Evolutionary conservation across 371 early-diverging fungal species (phyloP), one percentile per base, ranked within the genome.

Genomic region (Mucor mucedo): DNA sequence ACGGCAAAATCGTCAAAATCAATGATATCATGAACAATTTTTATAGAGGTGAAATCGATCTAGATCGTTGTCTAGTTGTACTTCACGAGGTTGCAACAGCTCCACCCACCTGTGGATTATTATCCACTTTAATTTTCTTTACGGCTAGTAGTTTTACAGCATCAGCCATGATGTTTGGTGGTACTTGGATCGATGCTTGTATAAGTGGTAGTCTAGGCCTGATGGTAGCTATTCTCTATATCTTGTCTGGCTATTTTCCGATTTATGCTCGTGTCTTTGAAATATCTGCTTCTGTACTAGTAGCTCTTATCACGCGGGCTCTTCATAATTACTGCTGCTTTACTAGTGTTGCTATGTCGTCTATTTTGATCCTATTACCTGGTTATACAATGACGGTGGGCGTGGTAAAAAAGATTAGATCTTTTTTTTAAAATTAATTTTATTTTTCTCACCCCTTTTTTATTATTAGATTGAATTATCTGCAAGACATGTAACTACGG

Each of bases 401-500:
- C 27, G 87, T 93, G 65, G 72, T 75, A 73, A 65, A 27, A 30
- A 9, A 1, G 16, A 30, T 16, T 30, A 30, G 9, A 5, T 41
- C 10, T 21, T 28, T 42, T 33, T 29, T 40, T 32, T 47, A 27
- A 47, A 47, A 27, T 42, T 42, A n/a, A 44, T 41, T 41, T 41
- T 41, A n/a, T 47, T 47, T 16, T 44, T 11, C 21, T 68, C 44
- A 39, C 47, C 33, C 52, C 41, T 47, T 48, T 48, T 33, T 38
- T 8, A 14, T 47, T 30, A 14, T 49, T 64, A 80, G 80, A 75
- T 80, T 60, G 80, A 80, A 56, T 52, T 80, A 45, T 72, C 78
- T 27, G 77, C 93, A 40, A 84, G 93, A 29, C 92, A 93, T 63
- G 84, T 94, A 58, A 86, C 91, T 27, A 88, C 93, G 5, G 95